Evolutionary conservation across 805 yeast species (phyloP), one percentile per base, ranked within the genome.

Genomic region (Starmerella powellii): DNA sequence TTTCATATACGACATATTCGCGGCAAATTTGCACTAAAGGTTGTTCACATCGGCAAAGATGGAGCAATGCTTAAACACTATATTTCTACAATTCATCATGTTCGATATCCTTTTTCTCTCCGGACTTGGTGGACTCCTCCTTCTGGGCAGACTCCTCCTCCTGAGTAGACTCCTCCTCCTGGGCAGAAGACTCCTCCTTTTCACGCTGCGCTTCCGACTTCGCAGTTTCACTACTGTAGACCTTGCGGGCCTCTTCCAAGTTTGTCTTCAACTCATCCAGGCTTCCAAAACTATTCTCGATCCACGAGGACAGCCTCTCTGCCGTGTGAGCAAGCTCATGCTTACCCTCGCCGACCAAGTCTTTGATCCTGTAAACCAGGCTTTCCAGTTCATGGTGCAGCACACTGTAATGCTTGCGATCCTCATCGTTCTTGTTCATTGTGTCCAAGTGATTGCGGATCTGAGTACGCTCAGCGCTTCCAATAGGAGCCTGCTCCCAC

Each of bases 361-460:
- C 67, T 44, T 94, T 74, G 24, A 83, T 66, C 44, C 70, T 70
- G 63, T 88, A 87, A 41, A 86, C 65, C n/a, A 72, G 63, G 17
- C 76, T 70, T 61, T 88, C 97, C 17, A 88, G 68, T 28, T 67
- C 62, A 59, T 87, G 88, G 50, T 74, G 71, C 24, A 72, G 62
- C 42, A 74, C 74, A 34, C 81, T 81, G 31, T 73, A 62, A 40
- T 65, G 61, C 23, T 63, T 61, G 41, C 82, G 67, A 40, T 68
- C 74, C 12, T 63, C 60, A 52, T 85, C 95, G 43, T 66, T 66
- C 18, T 58, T 56, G 44, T 73, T 76, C 57, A 80, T 66, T 15
- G 63, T 63, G 30, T 62, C 60, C 52, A 88, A 65, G 44, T 74
- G 76, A 4, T 61, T 53, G 23, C 62, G 59, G 8, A 78, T 62